Conservation (phyloP, 805 yeast species). For the Metschnikowia colocasiae region DNA sequence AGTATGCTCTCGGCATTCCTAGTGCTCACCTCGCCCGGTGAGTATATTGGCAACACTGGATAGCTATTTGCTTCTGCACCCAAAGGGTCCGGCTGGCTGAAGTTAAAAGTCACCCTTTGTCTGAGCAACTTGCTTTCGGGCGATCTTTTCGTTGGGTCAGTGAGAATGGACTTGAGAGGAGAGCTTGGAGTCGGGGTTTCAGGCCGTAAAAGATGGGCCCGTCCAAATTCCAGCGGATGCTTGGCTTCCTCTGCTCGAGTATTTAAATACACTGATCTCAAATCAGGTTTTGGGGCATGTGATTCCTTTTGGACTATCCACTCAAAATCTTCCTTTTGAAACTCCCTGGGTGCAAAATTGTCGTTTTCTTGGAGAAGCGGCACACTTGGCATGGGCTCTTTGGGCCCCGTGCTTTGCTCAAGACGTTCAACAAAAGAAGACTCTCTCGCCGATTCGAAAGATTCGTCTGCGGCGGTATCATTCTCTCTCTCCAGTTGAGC, state of each 20-base stretch:
- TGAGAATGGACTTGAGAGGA: slow-evolving; percentile 1
- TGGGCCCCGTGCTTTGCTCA: not conserved
- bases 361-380: not conserved
- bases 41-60: slow-evolving; percentile 2
- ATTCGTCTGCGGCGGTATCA: not conserved
- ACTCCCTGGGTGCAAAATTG: not conserved
- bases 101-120: not conserved
- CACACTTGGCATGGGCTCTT: not conserved
- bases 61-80: slow-evolving; percentile 5
- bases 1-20: not conserved
- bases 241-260: no score
- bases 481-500: not conserved
- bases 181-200: not conserved
- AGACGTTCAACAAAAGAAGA: slow-evolving; percentile 1
- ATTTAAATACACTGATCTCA: no score
- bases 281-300: no score
- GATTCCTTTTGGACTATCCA: not conserved
- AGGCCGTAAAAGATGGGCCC: not conserved
- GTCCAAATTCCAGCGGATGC: no score
- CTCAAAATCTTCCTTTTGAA: not conserved
- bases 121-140: not conserved
- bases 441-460: not conserved
- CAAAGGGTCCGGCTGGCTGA: slow-evolving; percentile 5
- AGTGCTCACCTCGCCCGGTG: not conserved
- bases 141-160: not conserved